These are phyloP conservation scores for Sarocladium oryzae DNA, from an alignment of 2,329 filamentous ascomycete species.

Conservation along the genomic window DNA sequence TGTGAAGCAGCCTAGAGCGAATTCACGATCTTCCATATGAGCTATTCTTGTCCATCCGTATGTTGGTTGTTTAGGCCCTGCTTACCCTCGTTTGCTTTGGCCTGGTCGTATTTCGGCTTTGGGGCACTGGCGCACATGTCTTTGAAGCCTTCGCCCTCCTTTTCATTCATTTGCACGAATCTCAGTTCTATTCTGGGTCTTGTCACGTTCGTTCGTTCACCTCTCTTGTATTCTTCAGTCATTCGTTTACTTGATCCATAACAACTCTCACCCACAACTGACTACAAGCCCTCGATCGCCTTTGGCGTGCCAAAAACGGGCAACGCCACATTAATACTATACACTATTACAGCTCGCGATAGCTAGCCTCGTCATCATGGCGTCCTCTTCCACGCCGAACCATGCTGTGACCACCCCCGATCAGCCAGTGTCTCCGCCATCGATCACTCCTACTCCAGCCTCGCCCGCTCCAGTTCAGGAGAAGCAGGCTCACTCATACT, in stretches of 20 bases:
- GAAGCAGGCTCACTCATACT: conserved; percentile 1
- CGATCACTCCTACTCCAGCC: conserved; percentile 11
- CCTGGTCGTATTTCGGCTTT: background rate
- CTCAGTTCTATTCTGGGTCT: too few relatives aligned
- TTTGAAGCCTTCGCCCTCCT: background rate
- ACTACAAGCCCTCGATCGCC: too few relatives aligned
- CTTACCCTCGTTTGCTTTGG: too few relatives aligned
- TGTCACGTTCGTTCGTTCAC: too few relatives aligned
- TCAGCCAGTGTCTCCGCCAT: background rate
- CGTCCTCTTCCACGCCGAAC: background rate
- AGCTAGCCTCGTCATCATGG: background rate
- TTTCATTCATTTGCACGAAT: too few relatives aligned
- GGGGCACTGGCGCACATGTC: background rate
- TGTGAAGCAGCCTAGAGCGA: background rate
- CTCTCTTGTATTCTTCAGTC: conserved; percentile 1
- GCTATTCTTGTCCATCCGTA: background rate
- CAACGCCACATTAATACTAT: background rate
- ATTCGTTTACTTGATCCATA: background rate
- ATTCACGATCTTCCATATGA: background rate
- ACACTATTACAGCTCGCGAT: background rate
- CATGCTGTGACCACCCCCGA: background rate
- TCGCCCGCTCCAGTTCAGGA: conserved; percentile 11
- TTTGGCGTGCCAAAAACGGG: background rate
- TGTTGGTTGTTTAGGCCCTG: too few relatives aligned
- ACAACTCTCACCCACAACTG: background rate